Percentiles rank a stretch among this genome's conserved stretches.
Conservation (phyloP, 2,329 filamentous ascomycete genomes). For the Sarocladium kiliense region DNA sequence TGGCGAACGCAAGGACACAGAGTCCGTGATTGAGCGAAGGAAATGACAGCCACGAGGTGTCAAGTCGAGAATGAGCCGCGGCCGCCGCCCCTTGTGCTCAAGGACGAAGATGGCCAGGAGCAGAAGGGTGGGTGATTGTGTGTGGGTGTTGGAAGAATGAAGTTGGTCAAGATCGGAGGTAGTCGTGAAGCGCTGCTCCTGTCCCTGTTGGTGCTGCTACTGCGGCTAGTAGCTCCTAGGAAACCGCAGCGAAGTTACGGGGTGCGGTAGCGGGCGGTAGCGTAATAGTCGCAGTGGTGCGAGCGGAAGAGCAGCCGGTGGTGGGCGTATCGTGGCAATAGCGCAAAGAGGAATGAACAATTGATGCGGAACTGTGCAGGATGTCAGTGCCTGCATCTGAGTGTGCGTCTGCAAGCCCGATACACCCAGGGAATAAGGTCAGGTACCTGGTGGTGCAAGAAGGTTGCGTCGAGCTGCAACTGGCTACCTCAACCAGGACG, state of each 20-base stretch:
- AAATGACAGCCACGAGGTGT: conserved; percentile 8
- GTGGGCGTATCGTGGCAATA: background rate
- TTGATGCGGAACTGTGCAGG: background rate
- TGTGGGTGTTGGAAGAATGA: conserved; percentile 1
- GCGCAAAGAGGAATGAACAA: background rate
- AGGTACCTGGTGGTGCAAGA: background rate
- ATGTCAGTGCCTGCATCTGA: background rate
- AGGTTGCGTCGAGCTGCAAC: background rate
- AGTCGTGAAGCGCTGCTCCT: background rate
- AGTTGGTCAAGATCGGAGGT: conserved; percentile 5
- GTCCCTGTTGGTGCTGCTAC: background rate
- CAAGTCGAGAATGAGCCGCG: background rate
- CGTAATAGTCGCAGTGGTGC: background rate
- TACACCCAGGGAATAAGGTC: background rate
- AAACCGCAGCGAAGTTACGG: conserved; percentile 1
- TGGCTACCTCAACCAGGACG: background rate
- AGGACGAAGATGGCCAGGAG: conserved; percentile 3
- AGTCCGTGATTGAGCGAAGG: conserved; percentile 7
- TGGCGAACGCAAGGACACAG: background rate
- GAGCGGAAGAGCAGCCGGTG: background rate
- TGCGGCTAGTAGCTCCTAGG: background rate
- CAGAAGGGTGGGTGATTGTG: conserved; percentile 7
- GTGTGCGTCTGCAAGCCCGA: background rate
- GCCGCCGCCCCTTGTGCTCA: conserved; percentile 7
- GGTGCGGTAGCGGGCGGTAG: background rate